Evolutionary conservation across 331 rosid species (phyloP).

Genomic region (Stylosanthes scabra): DNA sequence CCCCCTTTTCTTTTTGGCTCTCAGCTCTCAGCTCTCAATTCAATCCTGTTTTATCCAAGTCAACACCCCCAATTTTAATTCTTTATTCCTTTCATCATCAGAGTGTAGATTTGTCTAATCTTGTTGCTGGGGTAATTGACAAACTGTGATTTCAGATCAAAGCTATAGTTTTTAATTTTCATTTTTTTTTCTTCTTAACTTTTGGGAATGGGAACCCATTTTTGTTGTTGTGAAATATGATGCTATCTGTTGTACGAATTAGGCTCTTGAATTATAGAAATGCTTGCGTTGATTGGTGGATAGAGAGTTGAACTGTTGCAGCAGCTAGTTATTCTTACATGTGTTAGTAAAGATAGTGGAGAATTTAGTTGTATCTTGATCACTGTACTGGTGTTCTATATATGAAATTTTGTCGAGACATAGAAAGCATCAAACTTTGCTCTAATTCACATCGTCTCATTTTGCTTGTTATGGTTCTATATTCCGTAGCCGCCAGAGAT

Average conservation of each 20-base stretch:
- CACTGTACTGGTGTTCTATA: background rate
- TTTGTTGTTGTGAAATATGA: background rate
- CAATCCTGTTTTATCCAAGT: background rate
- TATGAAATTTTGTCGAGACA: background rate
- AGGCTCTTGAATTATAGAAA: background rate
- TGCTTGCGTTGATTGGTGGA: background rate
- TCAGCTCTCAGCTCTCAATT: background rate
- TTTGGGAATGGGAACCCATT: background rate
- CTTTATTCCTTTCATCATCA: background rate
- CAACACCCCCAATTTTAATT: conserved; percentile 15
- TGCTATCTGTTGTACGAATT: background rate
- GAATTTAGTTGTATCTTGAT: background rate
- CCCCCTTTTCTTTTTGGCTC: background rate
- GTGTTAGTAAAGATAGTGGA: background rate
- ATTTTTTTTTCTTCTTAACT: background rate
- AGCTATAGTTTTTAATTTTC: background rate
- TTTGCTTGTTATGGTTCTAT: conserved; percentile 13
- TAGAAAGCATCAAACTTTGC: too few species aligned
- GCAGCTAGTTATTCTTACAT: background rate
- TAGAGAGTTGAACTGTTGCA: conserved; percentile 6
- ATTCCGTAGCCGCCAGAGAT: background rate
- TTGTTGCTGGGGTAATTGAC: background rate
- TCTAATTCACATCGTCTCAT: background rate
- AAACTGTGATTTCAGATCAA: background rate
- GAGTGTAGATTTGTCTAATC: background rate